Evolutionary conservation across 345 rosid species (phyloP), one percentile per base, ranked within the genome.

Genomic region (Gossypium mustelinum): DNA sequence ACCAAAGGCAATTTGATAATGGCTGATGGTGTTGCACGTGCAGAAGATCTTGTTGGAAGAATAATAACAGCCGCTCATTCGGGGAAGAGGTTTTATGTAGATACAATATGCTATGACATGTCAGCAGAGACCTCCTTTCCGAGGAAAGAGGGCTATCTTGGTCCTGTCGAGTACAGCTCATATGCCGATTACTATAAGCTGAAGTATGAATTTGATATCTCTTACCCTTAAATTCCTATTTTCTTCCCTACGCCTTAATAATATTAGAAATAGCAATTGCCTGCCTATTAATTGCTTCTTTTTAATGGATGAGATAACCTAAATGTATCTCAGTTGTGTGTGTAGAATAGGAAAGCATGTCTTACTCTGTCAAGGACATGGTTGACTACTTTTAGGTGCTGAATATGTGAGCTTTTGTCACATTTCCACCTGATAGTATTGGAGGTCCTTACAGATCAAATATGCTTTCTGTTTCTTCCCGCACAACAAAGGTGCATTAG

Each of bases 131-230:
- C 87, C 76, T 88, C 99, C 57, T 95, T 95, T 78, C 99, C 99
- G 1, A 89, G 98, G 87, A 95, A 93, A 88, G 98, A 90, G 87
- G 99, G 98, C 70, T 93, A 91, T 89, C 94, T 95, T 66, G 99
- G 99, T 79, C 99, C 99, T 50, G 79, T 95, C 59, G 96, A 93
- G 84, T 95, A 95, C 80, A 93, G 92, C 83, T 86, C 99, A 43
- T 95, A 91, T 73, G 94, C 92, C 20, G 97, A 95, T 81, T 95
- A 95, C 76, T 93, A 91, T 83, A 89, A 87, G 83, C 98, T 93
- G 88, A 95, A 95, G 99, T 93, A 90, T 50, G 87, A 80, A 57
- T 47, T 54, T 47, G 45, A n/a, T 72, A 5, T 55, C 75, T 9
- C 10, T 14, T 59, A 3, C 34, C n/a, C 54, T 54, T 70, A 43